Percentiles rank a stretch among this genome's conserved stretches.
These are phyloP conservation scores for Agaricus subrufescens DNA, from an alignment of 768 basidiomycete species.

Conservation along the genomic window DNA sequence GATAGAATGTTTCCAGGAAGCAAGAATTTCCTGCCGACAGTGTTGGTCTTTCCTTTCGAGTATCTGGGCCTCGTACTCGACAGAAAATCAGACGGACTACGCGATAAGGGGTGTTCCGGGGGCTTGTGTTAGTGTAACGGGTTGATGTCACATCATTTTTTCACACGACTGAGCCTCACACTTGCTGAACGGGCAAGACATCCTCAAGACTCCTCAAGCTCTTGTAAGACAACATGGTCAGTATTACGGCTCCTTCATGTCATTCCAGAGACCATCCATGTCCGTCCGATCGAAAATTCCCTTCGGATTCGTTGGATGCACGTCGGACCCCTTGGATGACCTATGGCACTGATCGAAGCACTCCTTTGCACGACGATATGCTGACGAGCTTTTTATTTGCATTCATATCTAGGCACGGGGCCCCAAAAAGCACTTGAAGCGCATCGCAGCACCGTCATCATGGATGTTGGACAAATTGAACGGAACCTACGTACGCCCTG, in stretches of 20 bases:
- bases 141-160: constrained; percentile 15
- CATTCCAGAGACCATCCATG: constrained; percentile 16
- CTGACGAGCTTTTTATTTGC: constrained; percentile 17
- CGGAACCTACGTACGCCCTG: constrained; percentile 74
- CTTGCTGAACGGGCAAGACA: constrained; percentile 39
- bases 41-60: too few relatives aligned
- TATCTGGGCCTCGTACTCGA: too few relatives aligned
- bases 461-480: constrained; percentile 99
- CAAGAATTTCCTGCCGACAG: too few relatives aligned
- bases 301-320: constrained; percentile 35
- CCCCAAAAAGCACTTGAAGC: constrained; percentile 99
- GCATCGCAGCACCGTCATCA: constrained; percentile 93
- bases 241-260: constrained; percentile 24
- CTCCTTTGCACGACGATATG: constrained; percentile 11
- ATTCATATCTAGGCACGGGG: constrained; percentile 73
- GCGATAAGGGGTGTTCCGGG: neutral
- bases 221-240: constrained; percentile 41
- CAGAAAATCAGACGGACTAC: too few relatives aligned
- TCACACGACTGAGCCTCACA: constrained; percentile 34
- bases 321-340: constrained; percentile 31
- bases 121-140: neutral
- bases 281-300: constrained; percentile 17
- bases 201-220: constrained; percentile 41
- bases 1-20: too few relatives aligned
- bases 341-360: constrained; percentile 13